Base-by-base conservation (phyloP, 106 monocot genomes). In the Dendrobium huoshanense region DNA sequence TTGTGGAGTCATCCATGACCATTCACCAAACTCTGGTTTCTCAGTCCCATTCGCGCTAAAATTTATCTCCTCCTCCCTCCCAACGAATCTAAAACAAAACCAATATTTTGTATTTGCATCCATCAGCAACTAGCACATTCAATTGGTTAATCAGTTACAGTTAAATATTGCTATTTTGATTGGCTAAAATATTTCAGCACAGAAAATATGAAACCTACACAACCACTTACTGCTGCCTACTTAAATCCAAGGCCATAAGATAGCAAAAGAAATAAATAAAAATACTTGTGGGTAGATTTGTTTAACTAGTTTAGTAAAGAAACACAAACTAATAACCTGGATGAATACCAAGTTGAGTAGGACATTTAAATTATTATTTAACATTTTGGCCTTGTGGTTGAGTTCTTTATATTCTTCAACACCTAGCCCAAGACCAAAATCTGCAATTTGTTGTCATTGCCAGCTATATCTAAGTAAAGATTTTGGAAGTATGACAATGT, bases 61-160 rank as follows among this genome's bases (percentile, higher is more conserved):
- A 84, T 98, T 88, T 74, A 98, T 86, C 73, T 98, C 98, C 80
- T 93, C 91, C 18, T 98, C 95, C 24, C 89, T 89, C 67, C 98
- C 95, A 20, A 83, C 85, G 81, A 98, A 91, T 83, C 82, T 95
- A 47, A 98, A 82, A 42, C 95, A 83, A 82, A 98, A 98, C 98
- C 98, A 95, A 80, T 67, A 82, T 25, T 16, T 33, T 29, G 41
- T 16, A 33, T 33, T 40, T 72, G 33, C 29, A 72, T 15, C 17
- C 37, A 72, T 72, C 13, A 72, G 72, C 72, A 72, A 72, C 5
- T 72, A 25, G 1, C n/a, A 58, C 58, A n/a, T 17, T 65, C 64
- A 9, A 65, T 25, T 65, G 64, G 25, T 65, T 3, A 51, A 51
- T 3, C 51, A 51, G 51, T 51, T 51, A 51, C 45, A 37, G 0